Base-by-base conservation (phyloP, 129 eudicot species). In the Saposhnikovia divaricata region DNA sequence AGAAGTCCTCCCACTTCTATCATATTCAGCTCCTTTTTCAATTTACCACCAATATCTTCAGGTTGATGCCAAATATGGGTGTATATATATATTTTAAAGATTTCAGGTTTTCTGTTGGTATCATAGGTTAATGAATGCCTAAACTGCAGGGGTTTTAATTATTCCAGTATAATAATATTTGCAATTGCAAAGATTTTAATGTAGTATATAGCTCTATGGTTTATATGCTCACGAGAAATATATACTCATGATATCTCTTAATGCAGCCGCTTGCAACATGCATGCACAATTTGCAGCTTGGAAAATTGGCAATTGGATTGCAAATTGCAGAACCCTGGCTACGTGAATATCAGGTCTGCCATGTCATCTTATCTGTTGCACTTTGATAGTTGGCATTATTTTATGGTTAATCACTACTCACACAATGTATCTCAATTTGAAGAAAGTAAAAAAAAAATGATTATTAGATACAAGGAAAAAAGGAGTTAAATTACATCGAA, bases 301-400 rank as follows among this genome's bases (percentile, higher is more conserved):
- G 87, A 78, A 90, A 90, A 83, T 85, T 96, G 97, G 99, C 97
- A 53, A 82, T 96, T 39, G 89, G 93, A 68, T 78, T 96, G 87
- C 99, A 96, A 86, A 89, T 95, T 25, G 77, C 93, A 27, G 99
- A 96, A 87, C 96, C 99, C 46, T 96, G 96, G 97, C 84, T 96
- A 37, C 97, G 97, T 43, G 97, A 96, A 87, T 96, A 96, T 90
- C 99, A 96, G 99, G 99, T 96, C 71, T 77, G 40, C 34, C 1
- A 2, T 23, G 78, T 75, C 6, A 23, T 74, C n/a, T 74, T 44
- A n/a, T 74, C 77, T 74, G 55, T 74, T 44, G 39, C 39, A 74
- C 38, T 43, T 9, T n/a, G 3, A 5, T 12, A 23, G 6, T 43
- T 21, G 8, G 12, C 8, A 3, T 14, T 0, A 42, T 72, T 72